Evolutionary conservation across 495 filamentous ascomycete species (phyloP).

Genomic region (Aspergillus campestris): DNA sequence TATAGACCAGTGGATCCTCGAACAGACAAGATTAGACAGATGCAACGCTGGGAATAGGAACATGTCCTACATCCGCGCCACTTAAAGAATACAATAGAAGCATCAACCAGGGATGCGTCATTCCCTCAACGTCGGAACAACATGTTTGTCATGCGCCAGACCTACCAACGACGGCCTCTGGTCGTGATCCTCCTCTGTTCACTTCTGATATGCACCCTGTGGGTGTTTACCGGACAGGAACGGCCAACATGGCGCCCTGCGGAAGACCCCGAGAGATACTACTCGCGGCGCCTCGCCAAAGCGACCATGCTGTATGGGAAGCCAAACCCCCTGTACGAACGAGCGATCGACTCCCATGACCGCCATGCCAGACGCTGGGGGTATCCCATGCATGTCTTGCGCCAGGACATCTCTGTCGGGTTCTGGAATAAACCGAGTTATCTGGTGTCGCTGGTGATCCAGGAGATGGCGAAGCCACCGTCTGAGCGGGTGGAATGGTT

Average conservation of each 20-base stretch:
- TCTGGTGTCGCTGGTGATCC: conserved; percentile 29
- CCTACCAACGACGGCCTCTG: no score
- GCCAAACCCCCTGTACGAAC: conserved; percentile 25
- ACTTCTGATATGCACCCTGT: no score
- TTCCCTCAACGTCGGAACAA: no score
- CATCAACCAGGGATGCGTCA: no score
- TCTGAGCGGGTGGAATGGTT: conserved; percentile 34
- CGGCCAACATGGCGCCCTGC: neutral
- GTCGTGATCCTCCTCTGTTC: no score
- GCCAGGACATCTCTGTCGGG: conserved; percentile 23
- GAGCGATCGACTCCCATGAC: conserved; percentile 30
- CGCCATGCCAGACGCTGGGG: conserved; percentile 29
- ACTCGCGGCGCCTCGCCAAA: conserved; percentile 11
- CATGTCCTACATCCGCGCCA: no score
- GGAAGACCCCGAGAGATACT: neutral
- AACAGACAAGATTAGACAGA: no score
- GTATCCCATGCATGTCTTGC: conserved; percentile 31
- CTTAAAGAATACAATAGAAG: no score
- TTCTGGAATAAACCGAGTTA: conserved; percentile 38
- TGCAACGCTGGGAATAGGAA: no score
- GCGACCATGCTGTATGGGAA: conserved; percentile 26
- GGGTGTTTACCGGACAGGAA: no score
- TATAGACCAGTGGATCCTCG: no score
- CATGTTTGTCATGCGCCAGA: no score
- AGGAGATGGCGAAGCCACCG: conserved; percentile 33